phyloP scores from a whole-genome alignment of 352 stramenopile genomes.

The Pythium volutum region DNA sequence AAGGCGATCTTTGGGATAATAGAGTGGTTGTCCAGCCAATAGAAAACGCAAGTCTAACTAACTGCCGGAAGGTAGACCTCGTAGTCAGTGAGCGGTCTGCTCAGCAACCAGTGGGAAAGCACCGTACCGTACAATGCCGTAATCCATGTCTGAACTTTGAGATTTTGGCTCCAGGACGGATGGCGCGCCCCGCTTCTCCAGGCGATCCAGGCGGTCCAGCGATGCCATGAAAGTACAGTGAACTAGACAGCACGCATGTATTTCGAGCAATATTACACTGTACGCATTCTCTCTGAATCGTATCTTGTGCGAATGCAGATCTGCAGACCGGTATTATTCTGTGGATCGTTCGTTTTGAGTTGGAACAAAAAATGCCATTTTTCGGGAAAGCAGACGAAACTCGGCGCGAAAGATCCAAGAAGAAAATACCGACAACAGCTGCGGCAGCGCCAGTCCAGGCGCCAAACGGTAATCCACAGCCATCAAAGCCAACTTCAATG shows the following conservation, averaged over 20 bases:
- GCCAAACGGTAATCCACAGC: background rate
- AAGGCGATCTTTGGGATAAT: constrained; percentile 1
- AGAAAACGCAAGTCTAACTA: constrained; percentile 9
- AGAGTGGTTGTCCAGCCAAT: background rate
- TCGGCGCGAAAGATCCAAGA: background rate
- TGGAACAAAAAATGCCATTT: constrained; percentile 1
- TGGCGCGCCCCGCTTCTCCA: background rate
- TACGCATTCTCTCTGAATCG: background rate
- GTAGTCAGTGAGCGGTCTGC: too few relatives aligned
- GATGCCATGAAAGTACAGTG: background rate
- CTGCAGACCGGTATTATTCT: background rate
- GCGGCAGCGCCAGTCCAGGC: background rate
- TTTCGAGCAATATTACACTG: too few relatives aligned
- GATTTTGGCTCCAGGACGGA: background rate
- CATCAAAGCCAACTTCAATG: background rate
- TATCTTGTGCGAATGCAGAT: background rate
- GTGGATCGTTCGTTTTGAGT: background rate
- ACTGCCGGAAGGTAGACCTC: background rate
- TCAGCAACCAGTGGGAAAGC: background rate
- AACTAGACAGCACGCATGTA: background rate
- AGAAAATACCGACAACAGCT: constrained; percentile 1
- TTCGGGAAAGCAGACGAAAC: background rate
- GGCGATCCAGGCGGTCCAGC: background rate
- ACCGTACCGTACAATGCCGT: background rate
- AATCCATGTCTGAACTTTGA: background rate